phyloP scores from a whole-genome alignment of 257 asterid species.

The Penstemon eatonii region DNA sequence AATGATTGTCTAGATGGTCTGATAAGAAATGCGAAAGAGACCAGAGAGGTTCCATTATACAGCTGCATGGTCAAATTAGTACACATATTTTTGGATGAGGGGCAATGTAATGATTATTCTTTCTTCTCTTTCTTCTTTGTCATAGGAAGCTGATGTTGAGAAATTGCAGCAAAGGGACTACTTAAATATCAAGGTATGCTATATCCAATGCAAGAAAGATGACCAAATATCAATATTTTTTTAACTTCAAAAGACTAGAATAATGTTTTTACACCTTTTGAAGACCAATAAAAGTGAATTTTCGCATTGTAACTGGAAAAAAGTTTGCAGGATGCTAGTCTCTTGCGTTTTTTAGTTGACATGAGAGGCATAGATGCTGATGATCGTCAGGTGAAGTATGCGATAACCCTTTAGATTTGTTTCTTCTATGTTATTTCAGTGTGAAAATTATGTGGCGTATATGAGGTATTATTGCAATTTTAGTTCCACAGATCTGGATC shows the following conservation, averaged over 20 bases:
- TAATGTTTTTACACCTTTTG: constrained; percentile 19
- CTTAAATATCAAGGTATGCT: constrained; percentile 71
- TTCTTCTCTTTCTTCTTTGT: constrained; percentile 21
- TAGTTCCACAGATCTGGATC: too few species aligned
- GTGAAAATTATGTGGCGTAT: constrained; percentile 7
- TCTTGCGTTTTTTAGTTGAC: constrained; percentile 92
- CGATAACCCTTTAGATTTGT: constrained; percentile 18
- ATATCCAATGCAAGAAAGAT: constrained; percentile 18
- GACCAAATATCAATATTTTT: constrained; percentile 19
- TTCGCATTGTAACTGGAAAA: constrained; percentile 42
- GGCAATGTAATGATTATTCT: too few species aligned
- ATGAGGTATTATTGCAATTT: too few species aligned
- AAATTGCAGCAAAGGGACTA: constrained; percentile 96
- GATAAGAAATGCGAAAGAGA: constrained; percentile 86
- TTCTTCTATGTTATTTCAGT: background rate
- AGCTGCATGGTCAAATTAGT: constrained; percentile 15
- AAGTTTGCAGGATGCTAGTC: constrained; percentile 98
- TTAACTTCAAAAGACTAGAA: constrained; percentile 20
- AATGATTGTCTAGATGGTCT: constrained; percentile 89
- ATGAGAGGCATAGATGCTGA: constrained; percentile 98
- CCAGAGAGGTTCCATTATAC: constrained; percentile 65
- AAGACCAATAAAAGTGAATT: constrained; percentile 35
- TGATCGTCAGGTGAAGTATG: constrained; percentile 81
- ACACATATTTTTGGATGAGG: background rate
- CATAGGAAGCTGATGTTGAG: constrained; percentile 93